Evolutionary conservation across 495 filamentous ascomycete genomes (phyloP).

Genomic region (Cercophora scortea): DNA sequence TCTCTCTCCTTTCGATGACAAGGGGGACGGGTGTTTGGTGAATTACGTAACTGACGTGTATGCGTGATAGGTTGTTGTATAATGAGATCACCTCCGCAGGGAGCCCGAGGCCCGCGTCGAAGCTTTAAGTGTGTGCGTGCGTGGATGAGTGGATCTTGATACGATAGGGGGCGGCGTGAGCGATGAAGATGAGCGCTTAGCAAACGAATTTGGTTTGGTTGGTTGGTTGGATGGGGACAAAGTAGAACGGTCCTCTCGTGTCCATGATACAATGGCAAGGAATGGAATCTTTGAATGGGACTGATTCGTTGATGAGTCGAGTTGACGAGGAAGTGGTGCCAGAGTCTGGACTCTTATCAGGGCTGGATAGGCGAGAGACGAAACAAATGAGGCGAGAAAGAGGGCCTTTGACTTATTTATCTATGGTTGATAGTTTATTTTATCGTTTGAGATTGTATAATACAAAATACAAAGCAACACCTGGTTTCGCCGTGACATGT

Average conservation of each 20-base stretch:
- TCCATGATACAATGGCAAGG: no score
- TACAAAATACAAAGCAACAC: no score
- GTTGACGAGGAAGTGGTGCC: no score
- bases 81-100: conserved; percentile 91
- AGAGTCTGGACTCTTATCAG: no score
- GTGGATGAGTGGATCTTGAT: background rate
- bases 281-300: background rate
- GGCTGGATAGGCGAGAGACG: no score
- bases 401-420: no score
- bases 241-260: no score
- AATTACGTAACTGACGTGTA: background rate
- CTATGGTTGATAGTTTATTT: no score
- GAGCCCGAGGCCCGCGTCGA: conserved; percentile 59
- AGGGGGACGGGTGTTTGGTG: background rate
- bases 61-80: conserved; percentile 61
- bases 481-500: no score
- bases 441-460: no score
- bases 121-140: conserved; percentile 49
- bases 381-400: no score
- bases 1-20: background rate
- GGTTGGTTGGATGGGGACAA: background rate
- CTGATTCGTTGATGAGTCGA: no score
- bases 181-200: background rate
- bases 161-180: background rate
- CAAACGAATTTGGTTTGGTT: background rate